Evolutionary conservation across 176 grass and related monocot species (phyloP), one percentile per base, ranked within the genome.

Genomic region (Musa troglodytarum): DNA sequence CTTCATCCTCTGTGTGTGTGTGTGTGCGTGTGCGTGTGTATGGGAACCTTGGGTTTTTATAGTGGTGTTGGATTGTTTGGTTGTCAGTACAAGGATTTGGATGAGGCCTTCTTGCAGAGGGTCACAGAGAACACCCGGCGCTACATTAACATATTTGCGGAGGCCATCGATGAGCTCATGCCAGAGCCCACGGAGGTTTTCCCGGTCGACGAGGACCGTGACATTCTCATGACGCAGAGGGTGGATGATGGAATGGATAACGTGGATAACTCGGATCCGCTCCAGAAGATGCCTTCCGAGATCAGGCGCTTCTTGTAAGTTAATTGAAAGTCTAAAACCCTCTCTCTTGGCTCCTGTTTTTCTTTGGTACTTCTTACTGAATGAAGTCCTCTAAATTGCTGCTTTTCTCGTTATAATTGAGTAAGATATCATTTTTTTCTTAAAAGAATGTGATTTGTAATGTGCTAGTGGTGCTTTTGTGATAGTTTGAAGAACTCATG

Each of bases 271-370:
- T 75, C 85, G 0, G 96, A 99, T 53, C 88, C 91, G 11, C 86
- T 78, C 0, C 91, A 99, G 81, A 95, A 84, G 61, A 99, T 99
- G 96, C 96, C 96, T 9, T 81, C 91, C 10, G 96, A 99, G 70
- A 99, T 99, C 70, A 99, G 86, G 49, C 91, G 96, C 14, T 99
- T 99, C 83, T 99, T 95, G 96, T 99, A 78, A 87, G 88, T 85
- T 10, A 11, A 7, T 29, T 23, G 29, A 49, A 23, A 26, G 54
- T 69, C 10, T 34, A 14, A n/a, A 58, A 17, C 6, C 16, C 15
- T 58, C 23, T 23, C 22, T 1, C 19, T 58, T 71, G 7, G 4
- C 34, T 43, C 34, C 12, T 50, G 10, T 9, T 6, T 21, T 49
- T 10, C 8, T 50, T 51, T 8, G 20, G 10, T n/a, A 43, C 3